Conservation (phyloP, 768 basidiomycete species). For the Kwoniella dendrophila region DNA sequence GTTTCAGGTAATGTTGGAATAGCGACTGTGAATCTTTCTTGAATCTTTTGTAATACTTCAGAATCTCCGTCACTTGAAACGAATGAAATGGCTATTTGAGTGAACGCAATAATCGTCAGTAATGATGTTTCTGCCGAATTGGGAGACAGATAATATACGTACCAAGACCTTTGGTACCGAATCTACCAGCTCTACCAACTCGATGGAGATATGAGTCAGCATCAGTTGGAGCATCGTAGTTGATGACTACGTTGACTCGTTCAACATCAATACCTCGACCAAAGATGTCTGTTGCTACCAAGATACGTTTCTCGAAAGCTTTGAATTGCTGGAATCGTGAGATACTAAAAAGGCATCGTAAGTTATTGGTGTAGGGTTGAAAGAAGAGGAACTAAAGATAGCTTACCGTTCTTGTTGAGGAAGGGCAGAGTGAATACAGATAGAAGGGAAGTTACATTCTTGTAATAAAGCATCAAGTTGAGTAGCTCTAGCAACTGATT, state of each 20-base stretch:
- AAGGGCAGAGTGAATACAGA: constrained; percentile 92
- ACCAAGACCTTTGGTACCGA: constrained; percentile 94
- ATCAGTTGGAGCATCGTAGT: constrained; percentile 96
- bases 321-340: constrained; percentile 96
- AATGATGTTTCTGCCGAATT: neutral
- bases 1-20: constrained; percentile 92
- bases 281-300: constrained; percentile 98
- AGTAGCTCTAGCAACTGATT: constrained; percentile 93
- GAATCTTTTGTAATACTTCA: constrained; percentile 91
- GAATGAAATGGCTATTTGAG: constrained; percentile 79
- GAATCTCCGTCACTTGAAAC: constrained; percentile 89
- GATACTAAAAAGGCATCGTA: constrained; percentile 63
- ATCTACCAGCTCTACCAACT: constrained; percentile 97
- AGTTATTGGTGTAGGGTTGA: neutral
- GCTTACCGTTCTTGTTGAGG: constrained; percentile 94
- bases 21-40: constrained; percentile 94
- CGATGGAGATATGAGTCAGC: constrained; percentile 98
- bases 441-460: constrained; percentile 97
- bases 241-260: constrained; percentile 98
- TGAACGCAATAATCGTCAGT: neutral
- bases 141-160: constrained; percentile 9
- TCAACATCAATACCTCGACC: constrained; percentile 99
- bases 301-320: constrained; percentile 97
- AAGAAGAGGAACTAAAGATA: constrained; percentile 20
- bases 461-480: constrained; percentile 94